These are phyloP conservation scores for Coemansia sp. DNA, from an alignment of 192 early-diverging fungal genomes.

Conservation along the genomic window DNA sequence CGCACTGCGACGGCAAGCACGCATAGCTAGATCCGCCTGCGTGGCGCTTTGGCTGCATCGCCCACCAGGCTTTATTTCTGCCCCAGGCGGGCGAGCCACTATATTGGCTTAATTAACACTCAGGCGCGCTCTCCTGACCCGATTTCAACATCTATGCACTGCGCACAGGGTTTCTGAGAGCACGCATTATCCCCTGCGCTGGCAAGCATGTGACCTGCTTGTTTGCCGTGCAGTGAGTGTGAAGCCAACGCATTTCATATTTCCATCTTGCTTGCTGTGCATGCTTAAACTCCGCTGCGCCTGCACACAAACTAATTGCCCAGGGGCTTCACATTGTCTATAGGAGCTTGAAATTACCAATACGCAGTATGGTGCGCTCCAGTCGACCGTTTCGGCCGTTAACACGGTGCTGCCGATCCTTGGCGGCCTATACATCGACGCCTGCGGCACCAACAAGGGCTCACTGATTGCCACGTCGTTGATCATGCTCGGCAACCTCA, in stretches of 20 bases:
- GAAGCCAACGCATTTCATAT: background rate
- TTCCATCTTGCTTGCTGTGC: no score
- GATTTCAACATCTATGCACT: background rate
- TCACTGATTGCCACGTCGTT: slow-evolving; percentile 54
- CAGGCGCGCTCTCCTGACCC: background rate
- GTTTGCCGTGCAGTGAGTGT: background rate
- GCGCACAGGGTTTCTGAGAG: background rate
- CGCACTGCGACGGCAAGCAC: no score
- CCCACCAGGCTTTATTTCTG: background rate
- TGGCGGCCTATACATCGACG: slow-evolving; percentile 58
- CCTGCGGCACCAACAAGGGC: slow-evolving; percentile 58
- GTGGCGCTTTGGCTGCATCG: no score
- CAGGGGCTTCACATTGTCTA: background rate
- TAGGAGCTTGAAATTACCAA: slow-evolving; percentile 61
- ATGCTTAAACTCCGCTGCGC: no score
- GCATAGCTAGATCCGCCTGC: no score
- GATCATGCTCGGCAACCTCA: slow-evolving; percentile 55
- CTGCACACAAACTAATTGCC: background rate
- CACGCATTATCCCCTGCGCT: background rate
- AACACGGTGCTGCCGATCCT: slow-evolving; percentile 57
- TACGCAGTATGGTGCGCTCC: slow-evolving; percentile 62
- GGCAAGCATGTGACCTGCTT: no score
- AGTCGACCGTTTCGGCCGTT: slow-evolving; percentile 60
- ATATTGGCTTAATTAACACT: background rate
- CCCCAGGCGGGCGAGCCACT: background rate